Base-by-base conservation (phyloP, 1,284 basidiomycete species). In the Pseudozyma hubeiensis region DNA sequence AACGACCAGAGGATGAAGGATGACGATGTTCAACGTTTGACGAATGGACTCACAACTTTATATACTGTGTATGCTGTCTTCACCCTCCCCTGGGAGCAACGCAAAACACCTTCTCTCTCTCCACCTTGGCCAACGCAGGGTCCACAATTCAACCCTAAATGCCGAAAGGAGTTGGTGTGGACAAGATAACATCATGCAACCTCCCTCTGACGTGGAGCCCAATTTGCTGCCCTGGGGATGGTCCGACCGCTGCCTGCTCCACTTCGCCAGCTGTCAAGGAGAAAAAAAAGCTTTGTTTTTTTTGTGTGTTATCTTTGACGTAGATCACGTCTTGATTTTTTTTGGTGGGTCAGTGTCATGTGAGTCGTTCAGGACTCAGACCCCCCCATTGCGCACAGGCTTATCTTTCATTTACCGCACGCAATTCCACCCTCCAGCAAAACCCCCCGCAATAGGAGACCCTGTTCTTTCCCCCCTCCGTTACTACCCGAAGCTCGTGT, bases 281-380 rank as follows among this genome's bases (percentile, higher is more conserved):
- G 13, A 8, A 41, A n/a, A 7, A 14, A 41, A n/a, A 17, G 14
- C 24, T 49, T n/a, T 49, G n/a, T 7, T 48, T 33, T 14, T 48
- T 48, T 14, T 48, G n/a, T 43, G 50, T 52, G 50, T 52, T 52
- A 52, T 52, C 50, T 52, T 40, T 52, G n/a, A 19, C 29, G 30
- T 10, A 34, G 40, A 52, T 52, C 39, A 52, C 50, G 30, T 14
- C 40, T 43, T 43, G 29, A 5, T 0, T 40, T 51, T 29, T 0
- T 2, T 14, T 30, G 30, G 9, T n/a, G 9, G 7, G 7, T 16
- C 11, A 8, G 19, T 10, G 47, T 48, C 47, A 48, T 48, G 47
- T 35, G 47, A 48, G 43, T 7, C 35, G 35, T 37, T 9, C 35
- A 10, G 2, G 35, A 5, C 35, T 24, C 24, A 24, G 24, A 24